Base-by-base conservation (phyloP, 345 rosid genomes). In the Zanthoxylum bungeanum region DNA sequence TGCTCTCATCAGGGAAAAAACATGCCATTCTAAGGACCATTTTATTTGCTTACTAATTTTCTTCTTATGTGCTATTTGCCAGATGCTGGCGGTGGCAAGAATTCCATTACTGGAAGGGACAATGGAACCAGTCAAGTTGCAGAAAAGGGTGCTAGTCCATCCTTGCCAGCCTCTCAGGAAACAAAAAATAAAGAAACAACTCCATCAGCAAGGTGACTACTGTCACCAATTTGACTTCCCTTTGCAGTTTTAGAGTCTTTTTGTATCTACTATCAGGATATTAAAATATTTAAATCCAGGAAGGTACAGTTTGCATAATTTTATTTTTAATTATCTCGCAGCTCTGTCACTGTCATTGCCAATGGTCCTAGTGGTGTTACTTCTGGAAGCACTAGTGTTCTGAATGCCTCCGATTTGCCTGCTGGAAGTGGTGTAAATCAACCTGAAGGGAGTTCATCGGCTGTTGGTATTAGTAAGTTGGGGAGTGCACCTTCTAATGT, bases 41-140 rank as follows among this genome's bases (percentile, higher is more conserved):
- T 70, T 70, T 75, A 60, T 22, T 39, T 44, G 16, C 47, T 34
- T 49, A 61, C 59, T 70, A 33, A 80, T 65, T 76, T 78, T 30
- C 33, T 36, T 65, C 44, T 78, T n/a, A 66, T 76, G 56, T 76
- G 64, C 70, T 50, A 74, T 75, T 80, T 64, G 67, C 77, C 85
- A 93, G 98, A 89, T 86, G 84, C 79, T 77, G 84, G 85, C 61
- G 86, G 82, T 69, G 79, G 88, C 70, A 90, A 78, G 85, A 80
- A 73, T 70, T 83, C 81, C 52, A 78, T 58, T 65, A 30, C 82
- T 70, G 87, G 80, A 67, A 83, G 76, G 79, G 85, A 89, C 72
- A 78, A 60, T 75, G 91, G 80, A 83, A 81, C 69, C 50, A 84
- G 76, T 75, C 89, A 86, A 75, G 81, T 77, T 71, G 68, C 78